Conservation (phyloP, 805 yeast species). For the Starmerella lactis-condensi region DNA sequence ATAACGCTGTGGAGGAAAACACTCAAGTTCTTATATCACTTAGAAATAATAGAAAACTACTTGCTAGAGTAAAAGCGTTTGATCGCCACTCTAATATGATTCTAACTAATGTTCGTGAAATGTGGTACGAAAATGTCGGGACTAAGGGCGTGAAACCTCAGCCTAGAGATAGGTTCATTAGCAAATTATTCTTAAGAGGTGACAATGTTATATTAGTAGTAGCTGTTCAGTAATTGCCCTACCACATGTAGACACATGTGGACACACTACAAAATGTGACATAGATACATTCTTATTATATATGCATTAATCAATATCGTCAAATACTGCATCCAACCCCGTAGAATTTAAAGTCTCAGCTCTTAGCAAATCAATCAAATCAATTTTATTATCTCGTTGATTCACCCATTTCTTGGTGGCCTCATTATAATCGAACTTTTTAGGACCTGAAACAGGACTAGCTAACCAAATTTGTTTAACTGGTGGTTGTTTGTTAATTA, state of each 20-base stretch:
- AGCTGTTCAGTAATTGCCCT: slow-evolving; percentile 28
- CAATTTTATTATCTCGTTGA: slow-evolving; percentile 39
- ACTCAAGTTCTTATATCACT: slow-evolving; percentile 72
- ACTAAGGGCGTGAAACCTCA: slow-evolving; percentile 56
- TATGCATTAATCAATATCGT: not conserved
- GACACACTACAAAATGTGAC: no score
- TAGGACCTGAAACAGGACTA: slow-evolving; percentile 88
- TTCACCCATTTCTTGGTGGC: slow-evolving; percentile 54
- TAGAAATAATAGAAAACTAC: slow-evolving; percentile 79
- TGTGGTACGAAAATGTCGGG: slow-evolving; percentile 51
- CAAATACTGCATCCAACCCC: slow-evolving; percentile 11
- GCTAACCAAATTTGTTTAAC: slow-evolving; percentile 92
- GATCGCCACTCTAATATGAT: slow-evolving; percentile 93
- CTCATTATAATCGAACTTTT: slow-evolving; percentile 51
- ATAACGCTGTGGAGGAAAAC: slow-evolving; percentile 56
- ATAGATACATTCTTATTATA: not conserved
- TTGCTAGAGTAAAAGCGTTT: slow-evolving; percentile 81
- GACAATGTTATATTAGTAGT: slow-evolving; percentile 74
- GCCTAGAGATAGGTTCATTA: slow-evolving; percentile 58
- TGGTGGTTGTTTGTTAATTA: slow-evolving; percentile 93
- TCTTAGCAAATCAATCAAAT: slow-evolving; percentile 31
- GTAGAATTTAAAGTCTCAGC: slow-evolving; percentile 28
- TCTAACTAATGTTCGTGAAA: slow-evolving; percentile 76
- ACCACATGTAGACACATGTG: no score
- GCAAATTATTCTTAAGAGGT: slow-evolving; percentile 84